Base-by-base conservation (phyloP, 2,329 filamentous ascomycete species). In the Venturia carpophila region DNA sequence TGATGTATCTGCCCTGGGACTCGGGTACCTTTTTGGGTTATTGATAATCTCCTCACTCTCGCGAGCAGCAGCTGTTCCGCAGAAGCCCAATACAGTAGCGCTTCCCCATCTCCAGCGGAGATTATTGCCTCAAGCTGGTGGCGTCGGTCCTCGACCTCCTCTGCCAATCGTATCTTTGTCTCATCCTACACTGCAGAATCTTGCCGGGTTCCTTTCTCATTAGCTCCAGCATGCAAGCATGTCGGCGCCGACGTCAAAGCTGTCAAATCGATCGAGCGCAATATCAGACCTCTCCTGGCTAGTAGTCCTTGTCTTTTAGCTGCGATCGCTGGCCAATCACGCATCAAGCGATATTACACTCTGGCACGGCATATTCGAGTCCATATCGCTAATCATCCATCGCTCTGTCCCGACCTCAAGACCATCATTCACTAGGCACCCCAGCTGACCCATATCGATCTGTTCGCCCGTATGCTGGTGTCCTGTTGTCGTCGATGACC, bases 191-290 rank as follows among this genome's bases (percentile, higher is more conserved):
- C 52, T 58, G 52, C 52, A 58, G 52, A 58, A 58, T 58, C 52
- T n/a, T 37, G 52, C 52, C 52, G 17, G 52, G 52, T 58, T 37
- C 52, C 52, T 58, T 58, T 10, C 1, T 34, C 27, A 37, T n/a
- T 37, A 9, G 17, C 52, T 58, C 27, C 27, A 58, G 52, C 30
- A 58, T 58, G 27, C 30, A 58, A 37, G 30, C 52, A 19, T 37
- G 52, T 58, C 27, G 52, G 52, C 52, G 52, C 52, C 52, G 52
- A 58, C 52, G 52, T 58, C 52, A 58, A 58, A 58, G 52, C 52
- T 58, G 52, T 58, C 52, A 58, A 58, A 58, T 58, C 52, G 52
- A 58, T 58, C 52, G 52, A 58, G 30, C 30, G 52, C 30, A 58
- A 34, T 58, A 34, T 37, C 30, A 34, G 17, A 37, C 52, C 27